A percentile compares a stretch with the other conserved stretches of the same genome.
Evolutionary conservation across 805 yeast genomes (phyloP).

Genomic region (Nakazawaea peltata): DNA sequence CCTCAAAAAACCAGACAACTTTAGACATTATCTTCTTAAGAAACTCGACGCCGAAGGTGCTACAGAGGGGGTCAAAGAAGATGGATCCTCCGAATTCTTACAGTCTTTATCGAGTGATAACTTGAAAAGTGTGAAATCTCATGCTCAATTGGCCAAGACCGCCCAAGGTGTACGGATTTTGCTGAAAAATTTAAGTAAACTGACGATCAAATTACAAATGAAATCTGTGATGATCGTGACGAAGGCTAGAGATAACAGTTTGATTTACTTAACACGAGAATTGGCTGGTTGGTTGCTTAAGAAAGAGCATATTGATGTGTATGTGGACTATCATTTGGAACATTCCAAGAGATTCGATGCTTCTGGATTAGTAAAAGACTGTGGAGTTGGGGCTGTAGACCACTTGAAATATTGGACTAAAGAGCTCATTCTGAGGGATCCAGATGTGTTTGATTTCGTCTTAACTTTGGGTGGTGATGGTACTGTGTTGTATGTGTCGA

Average conservation of each 20-base stretch:
- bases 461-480: slow-evolving; percentile 97
- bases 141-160: slow-evolving; percentile 70
- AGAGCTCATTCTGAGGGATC: slow-evolving; percentile 36
- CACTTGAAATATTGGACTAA: slow-evolving; percentile 63
- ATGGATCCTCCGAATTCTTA: slow-evolving; percentile 8
- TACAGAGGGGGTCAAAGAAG: neutral
- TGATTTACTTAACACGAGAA: slow-evolving; percentile 70
- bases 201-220: slow-evolving; percentile 64
- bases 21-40: slow-evolving; percentile 1
- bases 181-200: slow-evolving; percentile 62
- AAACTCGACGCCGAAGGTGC: slow-evolving; percentile 2
- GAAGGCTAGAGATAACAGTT: slow-evolving; percentile 79
- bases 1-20: slow-evolving; percentile 6
- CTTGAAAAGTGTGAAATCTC: slow-evolving; percentile 51
- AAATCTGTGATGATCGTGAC: slow-evolving; percentile 74
- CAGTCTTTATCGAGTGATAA: slow-evolving; percentile 26
- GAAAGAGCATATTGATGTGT: slow-evolving; percentile 33
- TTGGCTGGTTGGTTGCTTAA: slow-evolving; percentile 68
- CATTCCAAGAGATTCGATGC: slow-evolving; percentile 57
- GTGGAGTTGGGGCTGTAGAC: slow-evolving; percentile 28
- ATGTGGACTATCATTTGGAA: slow-evolving; percentile 66
- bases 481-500: slow-evolving; percentile 83
- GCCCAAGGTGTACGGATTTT: slow-evolving; percentile 75
- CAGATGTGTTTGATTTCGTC: slow-evolving; percentile 60
- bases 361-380: slow-evolving; percentile 37